Conservation (phyloP, 352 stramenopile species). For the Poterioochromonas sp. region DNA sequence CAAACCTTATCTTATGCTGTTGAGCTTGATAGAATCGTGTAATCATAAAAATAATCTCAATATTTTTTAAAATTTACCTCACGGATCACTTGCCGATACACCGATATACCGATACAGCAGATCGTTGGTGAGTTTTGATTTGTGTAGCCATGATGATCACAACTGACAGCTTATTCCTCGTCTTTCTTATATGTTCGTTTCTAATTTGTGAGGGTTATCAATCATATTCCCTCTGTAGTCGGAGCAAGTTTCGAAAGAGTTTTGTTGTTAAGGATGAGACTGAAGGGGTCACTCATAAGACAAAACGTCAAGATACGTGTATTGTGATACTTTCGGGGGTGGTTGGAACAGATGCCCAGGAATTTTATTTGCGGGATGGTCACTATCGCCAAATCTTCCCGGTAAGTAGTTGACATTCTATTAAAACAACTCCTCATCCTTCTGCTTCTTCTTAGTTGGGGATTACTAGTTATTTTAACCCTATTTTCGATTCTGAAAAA, state of each 20-base stretch:
- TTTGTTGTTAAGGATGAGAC: not conserved
- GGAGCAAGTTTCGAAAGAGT: not conserved
- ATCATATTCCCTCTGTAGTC: not conserved
- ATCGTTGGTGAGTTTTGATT: slow-evolving; percentile 84
- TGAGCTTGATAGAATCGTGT: slow-evolving; percentile 27
- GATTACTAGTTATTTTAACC: slow-evolving; percentile 12
- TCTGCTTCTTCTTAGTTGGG: slow-evolving; percentile 22
- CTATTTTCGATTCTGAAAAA: not conserved
- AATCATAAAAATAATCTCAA: not conserved
- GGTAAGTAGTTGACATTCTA: slow-evolving; percentile 5
- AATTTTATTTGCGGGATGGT: slow-evolving; percentile 13
- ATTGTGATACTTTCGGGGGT: slow-evolving; percentile 10
- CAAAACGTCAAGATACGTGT: not conserved
- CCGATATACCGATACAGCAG: slow-evolving; percentile 71
- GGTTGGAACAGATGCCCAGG: slow-evolving; percentile 21
- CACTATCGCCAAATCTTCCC: slow-evolving; percentile 27
- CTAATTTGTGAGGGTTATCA: slow-evolving; percentile 3
- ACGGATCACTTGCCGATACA: slow-evolving; percentile 5
- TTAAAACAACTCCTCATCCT: slow-evolving; percentile 4
- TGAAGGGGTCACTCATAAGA: not conserved
- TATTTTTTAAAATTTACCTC: not conserved
- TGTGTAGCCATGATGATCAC: slow-evolving; percentile 79
- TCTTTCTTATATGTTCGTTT: slow-evolving; percentile 41
- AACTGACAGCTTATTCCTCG: slow-evolving; percentile 88
- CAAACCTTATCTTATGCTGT: slow-evolving; percentile 28